These are phyloP conservation scores for Cordyceps cicadae DNA, from an alignment of 2,329 filamentous ascomycete genomes.

Conservation along the genomic window DNA sequence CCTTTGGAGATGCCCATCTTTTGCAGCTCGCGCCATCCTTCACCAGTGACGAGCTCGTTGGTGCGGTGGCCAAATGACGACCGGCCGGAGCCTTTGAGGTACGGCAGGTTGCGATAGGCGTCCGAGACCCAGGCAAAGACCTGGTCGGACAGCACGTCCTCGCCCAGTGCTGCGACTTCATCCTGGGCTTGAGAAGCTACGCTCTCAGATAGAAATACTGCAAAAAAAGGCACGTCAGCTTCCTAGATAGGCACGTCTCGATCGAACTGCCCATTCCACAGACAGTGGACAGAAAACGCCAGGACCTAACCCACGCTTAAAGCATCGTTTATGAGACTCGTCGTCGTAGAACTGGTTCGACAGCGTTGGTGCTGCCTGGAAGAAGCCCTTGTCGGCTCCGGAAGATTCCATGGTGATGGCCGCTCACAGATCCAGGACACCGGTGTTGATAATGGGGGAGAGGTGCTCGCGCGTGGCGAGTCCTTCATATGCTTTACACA, in stretches of 20 bases:
- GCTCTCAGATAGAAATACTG: constrained; percentile 41
- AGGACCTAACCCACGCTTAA: constrained; percentile 34
- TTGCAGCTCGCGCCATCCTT: constrained; percentile 59
- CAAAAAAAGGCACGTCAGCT: background rate
- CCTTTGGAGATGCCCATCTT: constrained; percentile 50
- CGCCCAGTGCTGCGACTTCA: constrained; percentile 40
- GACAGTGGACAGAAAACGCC: no score
- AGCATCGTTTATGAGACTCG: constrained; percentile 40
- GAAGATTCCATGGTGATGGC: constrained; percentile 33
- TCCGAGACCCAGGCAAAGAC: constrained; percentile 53
- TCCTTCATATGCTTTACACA: background rate
- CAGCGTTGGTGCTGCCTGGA: constrained; percentile 44
- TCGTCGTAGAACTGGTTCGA: constrained; percentile 52
- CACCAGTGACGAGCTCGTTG: constrained; percentile 52
- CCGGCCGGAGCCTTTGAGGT: constrained; percentile 46
- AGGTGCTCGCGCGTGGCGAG: background rate
- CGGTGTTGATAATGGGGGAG: background rate
- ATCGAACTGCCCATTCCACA: no score
- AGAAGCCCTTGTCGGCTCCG: constrained; percentile 43
- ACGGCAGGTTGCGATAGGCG: constrained; percentile 57
- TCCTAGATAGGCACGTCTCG: no score
- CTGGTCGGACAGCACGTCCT: constrained; percentile 43
- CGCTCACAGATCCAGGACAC: background rate
- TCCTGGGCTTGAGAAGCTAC: constrained; percentile 31
- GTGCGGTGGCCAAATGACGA: constrained; percentile 54